phyloP scores from a whole-genome alignment of 176 grass and related monocot genomes.

The Urochloa ruziziensis region DNA sequence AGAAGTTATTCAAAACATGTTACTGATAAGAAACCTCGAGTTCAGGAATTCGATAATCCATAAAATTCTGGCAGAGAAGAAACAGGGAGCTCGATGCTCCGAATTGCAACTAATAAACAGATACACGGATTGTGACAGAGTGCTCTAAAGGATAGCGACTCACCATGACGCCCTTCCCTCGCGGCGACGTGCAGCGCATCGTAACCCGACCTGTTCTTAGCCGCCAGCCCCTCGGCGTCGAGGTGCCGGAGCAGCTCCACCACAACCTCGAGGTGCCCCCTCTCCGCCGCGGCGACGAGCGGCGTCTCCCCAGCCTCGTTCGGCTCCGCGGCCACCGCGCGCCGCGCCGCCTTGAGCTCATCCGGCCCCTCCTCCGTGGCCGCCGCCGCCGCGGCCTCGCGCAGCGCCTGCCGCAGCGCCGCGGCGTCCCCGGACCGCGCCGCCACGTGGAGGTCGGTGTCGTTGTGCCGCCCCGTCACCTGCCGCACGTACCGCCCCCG shows the following conservation, averaged over 20 bases:
- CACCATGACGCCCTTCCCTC: slow-evolving; percentile 72
- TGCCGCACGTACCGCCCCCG: slow-evolving; percentile 86
- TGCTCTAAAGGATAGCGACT: not conserved
- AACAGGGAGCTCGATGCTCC: not conserved
- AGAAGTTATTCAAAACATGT: not conserved
- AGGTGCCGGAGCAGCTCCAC: slow-evolving; percentile 66
- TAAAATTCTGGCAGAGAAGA: slow-evolving; percentile 6
- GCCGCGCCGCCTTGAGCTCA: slow-evolving; percentile 49
- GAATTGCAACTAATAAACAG: not conserved
- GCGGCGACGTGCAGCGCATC: slow-evolving; percentile 80
- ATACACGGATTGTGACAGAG: not conserved
- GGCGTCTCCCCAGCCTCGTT: slow-evolving; percentile 82
- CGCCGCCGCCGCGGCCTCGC: slow-evolving; percentile 35
- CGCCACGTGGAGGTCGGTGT: slow-evolving; percentile 81
- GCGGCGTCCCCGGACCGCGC: slow-evolving; percentile 55
- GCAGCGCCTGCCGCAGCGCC: slow-evolving; percentile 52
- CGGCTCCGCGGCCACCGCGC: slow-evolving; percentile 58
- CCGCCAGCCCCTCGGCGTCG: slow-evolving; percentile 47
- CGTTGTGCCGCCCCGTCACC: slow-evolving; percentile 88
- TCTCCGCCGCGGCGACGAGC: slow-evolving; percentile 69
- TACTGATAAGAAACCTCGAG: not conserved
- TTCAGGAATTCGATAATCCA: not conserved
- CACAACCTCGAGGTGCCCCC: slow-evolving; percentile 57
- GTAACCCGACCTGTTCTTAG: slow-evolving; percentile 77
- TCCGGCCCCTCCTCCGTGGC: slow-evolving; percentile 35